phyloP scores from a whole-genome alignment of 2,329 filamentous ascomycete species.

The Trichoderma koningii region DNA sequence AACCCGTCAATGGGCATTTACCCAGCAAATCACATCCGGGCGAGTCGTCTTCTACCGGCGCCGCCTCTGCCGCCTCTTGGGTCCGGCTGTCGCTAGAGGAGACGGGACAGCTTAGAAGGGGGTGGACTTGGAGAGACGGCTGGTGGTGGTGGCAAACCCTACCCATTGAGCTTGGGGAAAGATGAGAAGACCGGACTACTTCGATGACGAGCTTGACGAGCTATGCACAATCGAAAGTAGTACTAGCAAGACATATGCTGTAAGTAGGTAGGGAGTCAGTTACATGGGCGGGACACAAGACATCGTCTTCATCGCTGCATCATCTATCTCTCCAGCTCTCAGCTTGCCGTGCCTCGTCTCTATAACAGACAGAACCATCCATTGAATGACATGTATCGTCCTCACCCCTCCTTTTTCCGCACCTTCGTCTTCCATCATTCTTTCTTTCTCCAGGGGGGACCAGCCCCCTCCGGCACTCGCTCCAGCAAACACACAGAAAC shows the following conservation, averaged over 20 bases:
- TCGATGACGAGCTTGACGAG: too few relatives aligned
- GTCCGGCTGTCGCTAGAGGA: slow-evolving; percentile 10
- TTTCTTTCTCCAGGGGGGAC: not conserved
- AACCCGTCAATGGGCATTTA: not conserved
- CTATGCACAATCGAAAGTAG: too few relatives aligned
- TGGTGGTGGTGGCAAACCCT: slow-evolving; percentile 3
- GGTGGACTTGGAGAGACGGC: not conserved
- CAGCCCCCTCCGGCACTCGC: slow-evolving; percentile 20
- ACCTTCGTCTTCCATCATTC: not conserved
- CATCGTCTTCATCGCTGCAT: too few relatives aligned
- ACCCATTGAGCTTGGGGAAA: not conserved
- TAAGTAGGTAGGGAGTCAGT: too few relatives aligned
- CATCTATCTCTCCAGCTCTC: too few relatives aligned
- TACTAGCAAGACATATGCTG: too few relatives aligned
- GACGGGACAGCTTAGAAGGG: too few relatives aligned
- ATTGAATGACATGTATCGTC: too few relatives aligned
- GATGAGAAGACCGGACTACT: too few relatives aligned
- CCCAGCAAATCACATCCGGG: not conserved
- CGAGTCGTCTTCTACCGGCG: not conserved
- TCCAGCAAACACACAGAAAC: not conserved
- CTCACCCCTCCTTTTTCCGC: not conserved
- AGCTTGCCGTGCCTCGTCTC: too few relatives aligned
- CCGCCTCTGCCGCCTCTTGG: slow-evolving; percentile 13
- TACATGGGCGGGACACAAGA: too few relatives aligned
- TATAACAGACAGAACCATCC: too few relatives aligned